Conservation (phyloP, 495 filamentous ascomycete species). For the Podospora tetraspora region DNA sequence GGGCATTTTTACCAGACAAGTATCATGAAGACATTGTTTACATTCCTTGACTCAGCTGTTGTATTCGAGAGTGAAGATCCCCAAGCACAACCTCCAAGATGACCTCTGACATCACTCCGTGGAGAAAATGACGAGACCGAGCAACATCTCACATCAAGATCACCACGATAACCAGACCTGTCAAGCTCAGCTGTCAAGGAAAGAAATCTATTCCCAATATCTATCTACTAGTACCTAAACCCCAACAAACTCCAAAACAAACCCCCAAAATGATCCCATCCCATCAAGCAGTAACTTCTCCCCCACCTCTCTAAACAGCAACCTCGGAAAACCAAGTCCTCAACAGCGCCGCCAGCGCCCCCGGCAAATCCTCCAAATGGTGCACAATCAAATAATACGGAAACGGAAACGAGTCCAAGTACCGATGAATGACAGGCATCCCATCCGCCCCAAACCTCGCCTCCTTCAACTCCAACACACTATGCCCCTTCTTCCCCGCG, state of each 20-base stretch:
- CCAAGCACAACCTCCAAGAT: too few species aligned
- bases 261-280: neutral
- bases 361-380: conserved; percentile 83
- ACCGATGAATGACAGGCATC: conserved; percentile 64
- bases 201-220: neutral
- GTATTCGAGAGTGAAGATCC: neutral
- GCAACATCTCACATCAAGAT: neutral
- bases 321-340: conserved; percentile 98
- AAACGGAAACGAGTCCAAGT: conserved; percentile 94
- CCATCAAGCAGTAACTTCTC: conserved; percentile 3
- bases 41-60: neutral
- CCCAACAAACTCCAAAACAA: neutral
- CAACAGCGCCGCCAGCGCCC: conserved; percentile 78
- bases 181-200: neutral
- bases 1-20: neutral
- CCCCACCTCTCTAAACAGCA: conserved; percentile 29
- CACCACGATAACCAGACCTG: neutral
- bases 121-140: neutral
- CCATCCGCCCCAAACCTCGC: conserved; percentile 72
- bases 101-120: too few species aligned
- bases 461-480: conserved; percentile 74
- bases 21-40: neutral
- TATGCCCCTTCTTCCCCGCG: conserved; percentile 38
- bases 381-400: conserved; percentile 91
- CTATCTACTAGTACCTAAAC: neutral